Evolutionary conservation across 202 grass and related monocot species (phyloP).

Genomic region (Setaria italica): DNA sequence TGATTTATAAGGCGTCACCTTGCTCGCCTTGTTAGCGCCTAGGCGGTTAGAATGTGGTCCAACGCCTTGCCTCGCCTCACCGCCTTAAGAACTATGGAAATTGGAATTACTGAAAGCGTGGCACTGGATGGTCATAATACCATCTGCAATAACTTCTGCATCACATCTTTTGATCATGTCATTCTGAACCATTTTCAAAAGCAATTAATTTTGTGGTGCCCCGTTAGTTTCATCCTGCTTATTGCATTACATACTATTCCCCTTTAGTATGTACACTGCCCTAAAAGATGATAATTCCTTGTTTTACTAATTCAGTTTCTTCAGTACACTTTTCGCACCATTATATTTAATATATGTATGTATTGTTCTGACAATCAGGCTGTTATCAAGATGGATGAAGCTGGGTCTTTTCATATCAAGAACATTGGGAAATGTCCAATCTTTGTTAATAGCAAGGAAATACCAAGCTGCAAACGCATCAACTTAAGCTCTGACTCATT

Average conservation of each 20-base stretch:
- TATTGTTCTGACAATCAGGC: constrained; percentile 54
- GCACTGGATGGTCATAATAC: not conserved
- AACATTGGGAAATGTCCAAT: constrained; percentile 87
- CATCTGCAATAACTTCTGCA: constrained; percentile 7
- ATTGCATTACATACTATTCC: constrained; percentile 19
- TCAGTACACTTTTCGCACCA: not conserved
- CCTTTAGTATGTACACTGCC: constrained; percentile 22
- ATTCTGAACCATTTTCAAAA: constrained; percentile 4
- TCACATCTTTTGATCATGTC: not conserved
- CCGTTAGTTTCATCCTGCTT: constrained; percentile 17
- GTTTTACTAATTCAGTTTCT: constrained; percentile 24
- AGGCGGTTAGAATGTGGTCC: no score
- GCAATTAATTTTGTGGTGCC: constrained; percentile 1
- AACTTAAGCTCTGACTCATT: constrained; percentile 74
- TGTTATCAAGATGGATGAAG: constrained; percentile 90
- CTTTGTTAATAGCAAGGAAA: constrained; percentile 85
- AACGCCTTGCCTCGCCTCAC: no score
- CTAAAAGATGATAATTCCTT: constrained; percentile 16
- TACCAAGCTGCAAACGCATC: constrained; percentile 74
- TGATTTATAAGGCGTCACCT: no score
- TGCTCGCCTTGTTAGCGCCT: no score
- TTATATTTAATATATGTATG: constrained; percentile 29
- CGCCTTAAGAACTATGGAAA: not conserved
- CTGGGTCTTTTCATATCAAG: constrained; percentile 78
- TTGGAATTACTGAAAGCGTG: constrained; percentile 3